Percentiles rank a stretch among this genome's conserved stretches.
These are phyloP conservation scores for Oxyria digyna DNA, from an alignment of 148 eudicot genomes.

Conservation along the genomic window DNA sequence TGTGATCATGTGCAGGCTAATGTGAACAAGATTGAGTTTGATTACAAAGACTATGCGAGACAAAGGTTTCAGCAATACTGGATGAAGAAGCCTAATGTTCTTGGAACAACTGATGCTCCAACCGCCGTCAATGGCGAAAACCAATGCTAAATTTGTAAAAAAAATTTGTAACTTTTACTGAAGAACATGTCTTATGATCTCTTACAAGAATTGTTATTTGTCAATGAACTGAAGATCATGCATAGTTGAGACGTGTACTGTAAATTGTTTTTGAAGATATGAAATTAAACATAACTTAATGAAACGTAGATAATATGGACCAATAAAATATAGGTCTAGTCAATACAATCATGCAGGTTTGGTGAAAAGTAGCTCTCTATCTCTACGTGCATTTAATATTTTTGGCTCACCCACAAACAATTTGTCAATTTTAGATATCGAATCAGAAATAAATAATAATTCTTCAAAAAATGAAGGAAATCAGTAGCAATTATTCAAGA, in stretches of 20 bases:
- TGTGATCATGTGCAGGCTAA: slow-evolving; percentile 27
- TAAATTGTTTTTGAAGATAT: neutral
- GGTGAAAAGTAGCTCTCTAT: neutral
- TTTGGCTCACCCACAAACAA: neutral
- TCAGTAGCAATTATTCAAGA: too few relatives aligned
- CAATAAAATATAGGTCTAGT: neutral
- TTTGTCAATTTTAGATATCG: neutral
- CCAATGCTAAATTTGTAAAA: neutral
- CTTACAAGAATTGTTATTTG: neutral
- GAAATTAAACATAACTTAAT: neutral
- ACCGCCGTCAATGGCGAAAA: neutral
- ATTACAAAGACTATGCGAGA: slow-evolving; percentile 81
- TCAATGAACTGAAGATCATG: neutral
- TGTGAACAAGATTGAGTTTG: slow-evolving; percentile 75
- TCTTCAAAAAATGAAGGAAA: neutral
- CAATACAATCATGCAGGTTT: neutral
- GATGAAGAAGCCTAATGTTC: slow-evolving; percentile 41
- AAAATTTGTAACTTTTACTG: neutral
- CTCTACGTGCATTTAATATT: neutral
- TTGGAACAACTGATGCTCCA: neutral
- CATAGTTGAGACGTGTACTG: too few relatives aligned
- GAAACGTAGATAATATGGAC: neutral
- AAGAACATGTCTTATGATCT: neutral
- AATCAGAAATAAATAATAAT: neutral
- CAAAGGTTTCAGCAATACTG: slow-evolving; percentile 81